Conservation (phyloP, 1,284 basidiomycete genomes). For the Rhodotorula glutinis region DNA sequence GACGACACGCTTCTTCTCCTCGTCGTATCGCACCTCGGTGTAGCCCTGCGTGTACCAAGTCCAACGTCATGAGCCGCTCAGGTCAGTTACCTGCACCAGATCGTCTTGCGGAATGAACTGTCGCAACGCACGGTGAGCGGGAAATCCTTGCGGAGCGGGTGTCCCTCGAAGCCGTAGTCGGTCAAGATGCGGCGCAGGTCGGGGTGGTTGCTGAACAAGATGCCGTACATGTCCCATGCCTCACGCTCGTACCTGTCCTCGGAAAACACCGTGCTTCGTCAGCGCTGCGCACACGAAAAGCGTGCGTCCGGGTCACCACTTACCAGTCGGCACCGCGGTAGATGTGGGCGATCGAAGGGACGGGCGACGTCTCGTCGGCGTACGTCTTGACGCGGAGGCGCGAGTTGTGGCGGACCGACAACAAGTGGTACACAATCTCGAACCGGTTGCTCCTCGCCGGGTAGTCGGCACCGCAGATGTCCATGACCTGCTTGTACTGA, state of each 20-base stretch:
- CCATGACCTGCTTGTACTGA: constrained; percentile 89
- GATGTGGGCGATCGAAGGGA: constrained; percentile 75
- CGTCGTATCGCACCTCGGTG: constrained; percentile 95
- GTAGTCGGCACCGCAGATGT: constrained; percentile 93
- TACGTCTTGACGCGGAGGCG: constrained; percentile 97
- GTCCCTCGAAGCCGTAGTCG: constrained; percentile 98
- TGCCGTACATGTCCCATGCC: constrained; percentile 96
- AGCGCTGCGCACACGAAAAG: no score
- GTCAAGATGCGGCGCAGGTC: constrained; percentile 97
- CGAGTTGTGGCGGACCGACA: constrained; percentile 67
- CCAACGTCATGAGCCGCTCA: no score
- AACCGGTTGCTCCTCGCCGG: constrained; percentile 91
- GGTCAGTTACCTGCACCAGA: neutral
- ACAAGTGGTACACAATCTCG: constrained; percentile 94
- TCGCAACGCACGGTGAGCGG: constrained; percentile 68
- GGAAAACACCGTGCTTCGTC: no score
- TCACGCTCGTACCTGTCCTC: constrained; percentile 83
- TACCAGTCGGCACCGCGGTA: constrained; percentile 95
- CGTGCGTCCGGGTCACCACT: no score
- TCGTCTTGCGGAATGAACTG: neutral
- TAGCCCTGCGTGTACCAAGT: constrained; percentile 73
- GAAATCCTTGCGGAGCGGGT: constrained; percentile 97
- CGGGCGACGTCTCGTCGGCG: constrained; percentile 89
- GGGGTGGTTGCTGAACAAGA: constrained; percentile 94
- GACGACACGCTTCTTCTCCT: constrained; percentile 97